phyloP scores from a whole-genome alignment of 1,284 basidiomycete species.

The Rhodotorula sp. region DNA sequence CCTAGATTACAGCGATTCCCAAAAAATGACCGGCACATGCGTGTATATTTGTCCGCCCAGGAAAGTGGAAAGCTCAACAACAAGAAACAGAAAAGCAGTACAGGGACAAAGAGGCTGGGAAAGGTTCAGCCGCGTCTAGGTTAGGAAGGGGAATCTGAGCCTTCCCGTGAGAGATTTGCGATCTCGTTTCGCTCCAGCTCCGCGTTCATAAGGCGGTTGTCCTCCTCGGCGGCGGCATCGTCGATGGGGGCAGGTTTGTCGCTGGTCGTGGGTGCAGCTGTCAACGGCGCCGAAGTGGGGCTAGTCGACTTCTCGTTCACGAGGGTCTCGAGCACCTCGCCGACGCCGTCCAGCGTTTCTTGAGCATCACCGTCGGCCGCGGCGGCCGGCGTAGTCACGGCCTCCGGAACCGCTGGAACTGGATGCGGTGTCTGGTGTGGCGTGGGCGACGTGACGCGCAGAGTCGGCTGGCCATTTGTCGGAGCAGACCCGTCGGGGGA shows the following conservation, averaged over 20 bases:
- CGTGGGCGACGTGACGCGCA: constrained; percentile 32
- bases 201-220: constrained; percentile 7
- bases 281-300: too few species aligned
- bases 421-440: constrained; percentile 19
- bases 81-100: too few species aligned
- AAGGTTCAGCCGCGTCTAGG: too few species aligned
- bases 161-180: constrained; percentile 9
- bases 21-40: too few species aligned
- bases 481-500: background rate
- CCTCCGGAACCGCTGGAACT: constrained; percentile 5
- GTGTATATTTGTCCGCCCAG: too few species aligned
- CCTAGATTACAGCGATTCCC: too few species aligned
- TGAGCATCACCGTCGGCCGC: constrained; percentile 7
- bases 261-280: constrained; percentile 10
- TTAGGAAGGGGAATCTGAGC: too few species aligned
- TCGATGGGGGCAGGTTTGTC: constrained; percentile 14
- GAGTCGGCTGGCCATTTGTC: background rate
- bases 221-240: constrained; percentile 34
- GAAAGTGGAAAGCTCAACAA: too few species aligned
- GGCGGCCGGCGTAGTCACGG: background rate
- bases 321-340: constrained; percentile 21
- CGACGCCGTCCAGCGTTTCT: constrained; percentile 25
- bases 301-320: constrained; percentile 4
- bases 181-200: constrained; percentile 13
- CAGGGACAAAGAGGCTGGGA: too few species aligned